These are phyloP conservation scores for Fagus sylvatica DNA, from an alignment of 306 rosid species.

Conservation along the genomic window DNA sequence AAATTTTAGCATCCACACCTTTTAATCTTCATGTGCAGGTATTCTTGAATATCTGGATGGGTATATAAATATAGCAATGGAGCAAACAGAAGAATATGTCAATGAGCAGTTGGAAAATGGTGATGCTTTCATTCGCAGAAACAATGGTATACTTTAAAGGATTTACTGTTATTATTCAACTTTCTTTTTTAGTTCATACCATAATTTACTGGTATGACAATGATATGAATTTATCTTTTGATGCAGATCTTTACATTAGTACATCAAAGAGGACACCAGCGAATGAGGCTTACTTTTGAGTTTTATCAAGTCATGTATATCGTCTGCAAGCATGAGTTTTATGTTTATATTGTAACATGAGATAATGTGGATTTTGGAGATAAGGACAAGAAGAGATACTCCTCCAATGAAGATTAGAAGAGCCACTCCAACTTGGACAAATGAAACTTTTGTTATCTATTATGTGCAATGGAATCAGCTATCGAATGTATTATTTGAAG, in stretches of 20 bases:
- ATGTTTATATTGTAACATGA: background rate
- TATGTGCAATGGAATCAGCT: background rate
- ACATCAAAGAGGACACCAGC: too few species aligned
- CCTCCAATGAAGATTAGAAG: background rate
- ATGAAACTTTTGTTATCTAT: background rate
- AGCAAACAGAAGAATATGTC: conserved; percentile 94
- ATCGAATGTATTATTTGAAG: background rate
- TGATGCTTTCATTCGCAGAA: conserved; percentile 90
- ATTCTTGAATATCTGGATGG: conserved; percentile 87
- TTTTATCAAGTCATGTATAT: too few species aligned
- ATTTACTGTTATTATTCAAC: background rate
- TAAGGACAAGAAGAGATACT: background rate
- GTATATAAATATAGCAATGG: conserved; percentile 98
- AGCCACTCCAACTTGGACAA: too few species aligned
- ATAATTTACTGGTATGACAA: conserved; percentile 1
- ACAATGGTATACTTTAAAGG: conserved; percentile 55
- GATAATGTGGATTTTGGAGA: conserved; percentile 2
- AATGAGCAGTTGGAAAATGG: conserved; percentile 95
- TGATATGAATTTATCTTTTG: too few species aligned
- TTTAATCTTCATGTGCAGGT: conserved; percentile 47
- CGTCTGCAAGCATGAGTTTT: too few species aligned
- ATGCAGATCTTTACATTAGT: too few species aligned
- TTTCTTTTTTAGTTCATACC: too few species aligned
- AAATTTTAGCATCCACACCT: too few species aligned
- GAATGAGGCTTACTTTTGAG: too few species aligned